Base-by-base conservation (phyloP, 345 rosid genomes). In the Moricandia moricandioides region DNA sequence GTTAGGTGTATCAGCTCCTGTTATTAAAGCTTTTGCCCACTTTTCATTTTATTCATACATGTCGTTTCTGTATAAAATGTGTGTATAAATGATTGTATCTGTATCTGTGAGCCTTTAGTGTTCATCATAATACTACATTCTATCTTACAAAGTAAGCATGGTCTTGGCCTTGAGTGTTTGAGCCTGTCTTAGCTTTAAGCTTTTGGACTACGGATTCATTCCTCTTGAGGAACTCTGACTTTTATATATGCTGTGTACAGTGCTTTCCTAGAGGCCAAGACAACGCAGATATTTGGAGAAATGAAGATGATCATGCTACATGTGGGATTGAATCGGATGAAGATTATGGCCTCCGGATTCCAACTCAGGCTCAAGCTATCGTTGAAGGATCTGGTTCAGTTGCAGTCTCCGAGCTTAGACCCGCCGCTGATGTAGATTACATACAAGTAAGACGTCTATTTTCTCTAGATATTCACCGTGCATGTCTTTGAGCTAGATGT, bases 401-500 rank as follows among this genome's bases (percentile, higher is more conserved):
- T 75, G 75, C 82, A 65, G 85, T 88, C 56, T 76, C 93, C 61
- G 90, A 95, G 81, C 81, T 74, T 29, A 88, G 87, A 82, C 97
- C 92, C 6, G 81, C 73, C 24, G 85, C 88, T 58, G 91, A 95
- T 82, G 97, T 91, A 24, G 99, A 95, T 85, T 91, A 91, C 84
- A 82, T 95, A 67, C 99, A 94, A 89, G 99, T 88, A 26, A 60
- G 75, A 63, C 57, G 13, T 30, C 51, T 35, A 47, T 1, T 47
- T 6, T 34, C 61, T 70, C 55, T 12, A 2, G 18, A 33, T 29
- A 29, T 29, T 29, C 31, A 29, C 31, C 31, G 31, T 29, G 31
- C 31, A 29, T 29, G 13, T 24, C 49, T 54, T 3, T 51, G 16
- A 5, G 62, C 62, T 47, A n/a, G 58, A 8, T 71, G 68, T 71